Percentiles rank a stretch among this genome's conserved stretches.
These are phyloP conservation scores for Pseudopediastrum boryanum DNA, from an alignment of 139 green algal species.

Conservation along the genomic window DNA sequence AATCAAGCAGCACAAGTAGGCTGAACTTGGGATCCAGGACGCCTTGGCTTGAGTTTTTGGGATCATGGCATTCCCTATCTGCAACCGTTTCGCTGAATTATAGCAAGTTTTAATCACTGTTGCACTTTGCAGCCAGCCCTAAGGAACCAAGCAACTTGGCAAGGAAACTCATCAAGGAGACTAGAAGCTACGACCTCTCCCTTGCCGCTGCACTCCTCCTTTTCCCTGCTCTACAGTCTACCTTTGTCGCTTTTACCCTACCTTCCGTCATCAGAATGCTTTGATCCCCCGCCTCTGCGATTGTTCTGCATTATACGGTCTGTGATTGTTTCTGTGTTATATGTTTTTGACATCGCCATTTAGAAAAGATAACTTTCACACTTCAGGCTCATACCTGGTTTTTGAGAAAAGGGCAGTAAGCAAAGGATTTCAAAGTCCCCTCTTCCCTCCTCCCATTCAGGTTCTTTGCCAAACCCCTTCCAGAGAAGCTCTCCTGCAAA, in stretches of 20 bases:
- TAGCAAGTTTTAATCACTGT: neutral
- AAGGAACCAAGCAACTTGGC: too few species aligned
- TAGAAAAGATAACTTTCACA: neutral
- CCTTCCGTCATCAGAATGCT: too few species aligned
- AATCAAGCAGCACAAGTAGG: neutral
- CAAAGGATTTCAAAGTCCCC: neutral
- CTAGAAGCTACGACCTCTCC: too few species aligned
- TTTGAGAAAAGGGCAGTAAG: neutral
- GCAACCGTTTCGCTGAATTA: neutral
- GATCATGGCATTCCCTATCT: neutral
- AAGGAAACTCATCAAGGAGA: too few species aligned
- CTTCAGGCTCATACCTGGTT: neutral
- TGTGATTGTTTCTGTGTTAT: neutral
- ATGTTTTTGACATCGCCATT: neutral
- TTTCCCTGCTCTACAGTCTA: too few species aligned
- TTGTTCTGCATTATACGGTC: neutral
- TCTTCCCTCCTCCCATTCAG: neutral
- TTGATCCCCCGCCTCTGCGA: neutral
- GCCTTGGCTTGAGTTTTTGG: neutral
- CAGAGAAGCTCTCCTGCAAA: slow-evolving; percentile 20
- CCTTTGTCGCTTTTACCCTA: too few species aligned
- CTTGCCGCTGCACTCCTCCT: too few species aligned
- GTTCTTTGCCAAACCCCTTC: slow-evolving; percentile 23
- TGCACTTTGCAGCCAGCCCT: neutral
- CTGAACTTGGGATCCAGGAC: neutral